These are phyloP conservation scores for Ajuga chamaepitys DNA, from an alignment of 257 asterid genomes.

Conservation along the genomic window DNA sequence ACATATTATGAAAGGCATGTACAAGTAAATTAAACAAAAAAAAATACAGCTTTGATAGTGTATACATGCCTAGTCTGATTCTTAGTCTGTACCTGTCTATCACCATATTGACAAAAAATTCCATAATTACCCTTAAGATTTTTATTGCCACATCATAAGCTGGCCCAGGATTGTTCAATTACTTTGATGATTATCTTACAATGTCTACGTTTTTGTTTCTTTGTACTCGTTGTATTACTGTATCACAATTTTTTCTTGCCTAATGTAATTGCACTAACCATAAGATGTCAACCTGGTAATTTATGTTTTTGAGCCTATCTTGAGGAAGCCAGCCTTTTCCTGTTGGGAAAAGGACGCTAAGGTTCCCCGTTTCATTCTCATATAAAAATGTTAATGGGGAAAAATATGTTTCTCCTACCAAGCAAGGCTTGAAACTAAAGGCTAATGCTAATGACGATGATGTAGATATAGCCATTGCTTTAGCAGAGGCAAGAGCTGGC, in stretches of 20 bases:
- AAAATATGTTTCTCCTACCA: conserved; percentile 46
- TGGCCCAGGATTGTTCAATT: background rate
- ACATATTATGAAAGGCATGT: conserved; percentile 1
- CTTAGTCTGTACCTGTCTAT: background rate
- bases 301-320: conserved; percentile 17
- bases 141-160: background rate
- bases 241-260: background rate
- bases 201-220: background rate
- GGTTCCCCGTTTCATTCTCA: conserved; percentile 71
- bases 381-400: conserved; percentile 42
- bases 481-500: conserved; percentile 83
- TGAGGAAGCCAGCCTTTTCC: conserved; percentile 73
- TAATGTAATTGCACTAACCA: conserved; percentile 9
- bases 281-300: conserved; percentile 16
- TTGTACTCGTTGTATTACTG: background rate
- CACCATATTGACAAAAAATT: background rate
- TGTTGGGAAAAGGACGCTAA: conserved; percentile 92
- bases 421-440: conserved; percentile 49
- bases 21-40: background rate
- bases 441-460: conserved; percentile 68
- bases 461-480: conserved; percentile 72
- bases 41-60: background rate
- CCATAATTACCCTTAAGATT: background rate
- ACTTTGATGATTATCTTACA: conserved; percentile 1
- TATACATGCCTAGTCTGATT: conserved; percentile 1